Evolutionary conservation across 129 eudicot genomes (phyloP).

Genomic region (Tagetes patula): DNA sequence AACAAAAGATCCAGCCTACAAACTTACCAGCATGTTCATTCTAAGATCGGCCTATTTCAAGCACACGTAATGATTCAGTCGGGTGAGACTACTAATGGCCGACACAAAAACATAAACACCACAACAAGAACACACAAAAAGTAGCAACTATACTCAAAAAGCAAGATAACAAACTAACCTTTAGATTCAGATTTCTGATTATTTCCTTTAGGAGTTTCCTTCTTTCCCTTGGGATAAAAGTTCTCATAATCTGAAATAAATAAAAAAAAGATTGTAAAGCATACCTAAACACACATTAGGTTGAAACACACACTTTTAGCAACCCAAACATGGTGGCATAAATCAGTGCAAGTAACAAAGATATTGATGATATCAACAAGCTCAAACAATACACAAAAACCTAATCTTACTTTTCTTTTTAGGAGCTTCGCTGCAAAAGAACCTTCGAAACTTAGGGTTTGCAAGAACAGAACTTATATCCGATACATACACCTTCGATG

Average conservation of each 20-base stretch:
- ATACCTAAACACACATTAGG: not conserved
- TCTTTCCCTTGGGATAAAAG: constrained; percentile 75
- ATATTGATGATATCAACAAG: not conserved
- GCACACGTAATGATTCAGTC: constrained; percentile 4
- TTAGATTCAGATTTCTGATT: constrained; percentile 81
- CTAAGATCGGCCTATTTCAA: constrained; percentile 1
- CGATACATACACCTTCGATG: constrained; percentile 39
- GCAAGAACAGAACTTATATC: constrained; percentile 49
- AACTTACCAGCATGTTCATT: not conserved
- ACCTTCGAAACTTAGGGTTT: constrained; percentile 61
- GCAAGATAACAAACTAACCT: constrained; percentile 46
- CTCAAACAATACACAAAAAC: not conserved
- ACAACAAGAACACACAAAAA: constrained; percentile 7
- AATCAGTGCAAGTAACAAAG: not conserved
- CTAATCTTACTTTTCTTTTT: constrained; percentile 74
- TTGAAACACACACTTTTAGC: not conserved
- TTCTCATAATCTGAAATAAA: constrained; percentile 73
- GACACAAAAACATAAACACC: not conserved
- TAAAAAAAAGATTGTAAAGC: constrained; percentile 11
- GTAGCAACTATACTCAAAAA: constrained; percentile 14
- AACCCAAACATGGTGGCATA: not conserved
- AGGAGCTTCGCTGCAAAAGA: constrained; percentile 71
- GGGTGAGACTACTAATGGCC: not conserved
- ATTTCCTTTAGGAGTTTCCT: constrained; percentile 71
- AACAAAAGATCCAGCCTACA: constrained; percentile 20